Evolutionary conservation across 345 rosid genomes (phyloP).

Genomic region (Lepidium didymum): DNA sequence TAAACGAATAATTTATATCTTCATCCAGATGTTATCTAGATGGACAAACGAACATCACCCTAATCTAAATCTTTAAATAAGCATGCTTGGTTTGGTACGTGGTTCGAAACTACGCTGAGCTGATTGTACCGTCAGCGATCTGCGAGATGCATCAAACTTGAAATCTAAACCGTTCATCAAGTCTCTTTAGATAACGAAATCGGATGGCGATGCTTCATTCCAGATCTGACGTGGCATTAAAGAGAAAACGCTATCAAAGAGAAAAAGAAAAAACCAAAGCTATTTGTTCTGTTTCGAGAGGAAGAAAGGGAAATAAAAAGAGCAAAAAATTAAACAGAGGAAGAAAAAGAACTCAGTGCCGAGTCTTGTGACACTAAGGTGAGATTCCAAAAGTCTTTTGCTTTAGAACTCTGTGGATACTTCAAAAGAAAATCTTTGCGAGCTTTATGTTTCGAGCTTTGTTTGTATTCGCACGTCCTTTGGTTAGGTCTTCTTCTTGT

Average conservation of each 20-base stretch:
- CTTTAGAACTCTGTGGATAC: background rate
- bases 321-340: background rate
- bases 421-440: background rate
- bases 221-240: constrained; percentile 44
- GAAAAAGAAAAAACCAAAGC: background rate
- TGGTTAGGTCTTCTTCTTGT: background rate
- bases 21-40: no score
- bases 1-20: no score
- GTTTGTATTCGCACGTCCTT: constrained; percentile 1
- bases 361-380: constrained; percentile 21
- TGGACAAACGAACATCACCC: no score
- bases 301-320: background rate
- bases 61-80: no score
- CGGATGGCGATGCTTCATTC: background rate
- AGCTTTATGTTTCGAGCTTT: background rate
- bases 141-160: constrained; percentile 8
- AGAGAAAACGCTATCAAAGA: constrained; percentile 12
- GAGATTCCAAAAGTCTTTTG: constrained; percentile 21
- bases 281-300: constrained; percentile 19
- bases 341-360: constrained; percentile 10
- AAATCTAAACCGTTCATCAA: background rate
- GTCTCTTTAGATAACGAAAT: background rate
- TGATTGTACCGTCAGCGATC: background rate
- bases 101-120: no score
- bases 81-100: no score